A percentile compares a stretch with the other conserved stretches of the same genome.
These are phyloP conservation scores for Neurospora tetraspora DNA, from an alignment of 495 filamentous ascomycete species.

Conservation along the genomic window DNA sequence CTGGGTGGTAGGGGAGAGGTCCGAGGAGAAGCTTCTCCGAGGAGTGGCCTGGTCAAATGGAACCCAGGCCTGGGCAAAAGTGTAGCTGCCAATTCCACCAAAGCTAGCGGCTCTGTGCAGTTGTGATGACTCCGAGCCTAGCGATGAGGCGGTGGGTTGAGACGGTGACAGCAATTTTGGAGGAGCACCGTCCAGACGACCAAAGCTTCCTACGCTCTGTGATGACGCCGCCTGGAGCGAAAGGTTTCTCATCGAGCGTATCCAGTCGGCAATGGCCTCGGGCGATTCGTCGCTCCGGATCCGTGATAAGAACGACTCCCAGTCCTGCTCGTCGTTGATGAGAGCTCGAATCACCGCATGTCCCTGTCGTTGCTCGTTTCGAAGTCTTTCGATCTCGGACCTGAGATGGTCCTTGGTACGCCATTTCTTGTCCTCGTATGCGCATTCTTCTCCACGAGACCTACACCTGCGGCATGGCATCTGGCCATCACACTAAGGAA, in stretches of 20 bases:
- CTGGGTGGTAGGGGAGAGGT: not conserved
- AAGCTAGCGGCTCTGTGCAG: constrained; percentile 1
- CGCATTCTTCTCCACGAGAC: constrained; percentile 21
- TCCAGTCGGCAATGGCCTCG: constrained; percentile 20
- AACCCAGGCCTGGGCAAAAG: not conserved
- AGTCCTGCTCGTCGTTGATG: constrained; percentile 13
- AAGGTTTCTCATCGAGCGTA: constrained; percentile 7
- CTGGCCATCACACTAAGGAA: constrained; percentile 19
- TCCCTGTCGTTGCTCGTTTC: constrained; percentile 17
- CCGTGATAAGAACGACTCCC: constrained; percentile 12
- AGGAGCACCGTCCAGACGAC: not conserved
- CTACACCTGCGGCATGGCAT: constrained; percentile 19
- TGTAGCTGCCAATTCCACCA: constrained; percentile 1
- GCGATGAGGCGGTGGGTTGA: not conserved
- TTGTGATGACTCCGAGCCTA: not conserved
- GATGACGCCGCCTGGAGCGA: not conserved
- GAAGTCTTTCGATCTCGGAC: constrained; percentile 21
- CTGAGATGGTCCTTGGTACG: constrained; percentile 24
- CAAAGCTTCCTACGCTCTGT: not conserved
- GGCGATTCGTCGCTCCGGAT: constrained; percentile 19
- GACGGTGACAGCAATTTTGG: not conserved
- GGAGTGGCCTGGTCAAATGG: not conserved
- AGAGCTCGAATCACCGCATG: constrained; percentile 20
- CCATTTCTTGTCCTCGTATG: constrained; percentile 24
- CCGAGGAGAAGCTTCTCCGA: constrained; percentile 1